Evolutionary conservation across 345 rosid genomes (phyloP).

Genomic region (Citrus medica): DNA sequence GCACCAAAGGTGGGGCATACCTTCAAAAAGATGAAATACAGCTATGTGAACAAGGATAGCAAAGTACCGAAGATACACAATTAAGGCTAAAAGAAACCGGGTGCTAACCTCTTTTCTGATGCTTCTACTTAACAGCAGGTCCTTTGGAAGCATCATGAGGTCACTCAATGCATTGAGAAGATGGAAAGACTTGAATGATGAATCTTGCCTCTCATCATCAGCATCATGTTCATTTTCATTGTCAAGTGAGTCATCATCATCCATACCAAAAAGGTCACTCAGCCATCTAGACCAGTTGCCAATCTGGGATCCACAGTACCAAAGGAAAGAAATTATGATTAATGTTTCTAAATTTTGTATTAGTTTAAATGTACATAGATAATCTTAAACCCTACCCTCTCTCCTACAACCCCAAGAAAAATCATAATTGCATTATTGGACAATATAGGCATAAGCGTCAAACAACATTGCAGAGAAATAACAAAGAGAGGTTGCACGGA

Average conservation of each 20-base stretch:
- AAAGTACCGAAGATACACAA: neutral
- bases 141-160: slow-evolving; percentile 99
- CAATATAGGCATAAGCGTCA: neutral
- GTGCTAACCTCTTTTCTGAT: slow-evolving; percentile 74
- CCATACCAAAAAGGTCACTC: slow-evolving; percentile 76
- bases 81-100: neutral
- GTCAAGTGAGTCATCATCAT: slow-evolving; percentile 47
- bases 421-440: slow-evolving; percentile 5
- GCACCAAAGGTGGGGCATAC: slow-evolving; percentile 85
- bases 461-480: neutral
- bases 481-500: no score
- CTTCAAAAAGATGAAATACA: slow-evolving; percentile 33
- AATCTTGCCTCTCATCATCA: slow-evolving; percentile 34
- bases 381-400: neutral
- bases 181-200: slow-evolving; percentile 67
- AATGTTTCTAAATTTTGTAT: neutral
- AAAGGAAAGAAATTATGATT: neutral
- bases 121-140: slow-evolving; percentile 66
- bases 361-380: neutral
- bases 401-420: neutral
- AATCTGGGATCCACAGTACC: slow-evolving; percentile 46
- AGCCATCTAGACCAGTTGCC: slow-evolving; percentile 99
- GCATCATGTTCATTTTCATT: slow-evolving; percentile 37
- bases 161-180: slow-evolving; percentile 90
- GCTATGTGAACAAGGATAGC: slow-evolving; percentile 8